phyloP scores from a whole-genome alignment of 306 rosid genomes.

The Acacia confusa region DNA sequence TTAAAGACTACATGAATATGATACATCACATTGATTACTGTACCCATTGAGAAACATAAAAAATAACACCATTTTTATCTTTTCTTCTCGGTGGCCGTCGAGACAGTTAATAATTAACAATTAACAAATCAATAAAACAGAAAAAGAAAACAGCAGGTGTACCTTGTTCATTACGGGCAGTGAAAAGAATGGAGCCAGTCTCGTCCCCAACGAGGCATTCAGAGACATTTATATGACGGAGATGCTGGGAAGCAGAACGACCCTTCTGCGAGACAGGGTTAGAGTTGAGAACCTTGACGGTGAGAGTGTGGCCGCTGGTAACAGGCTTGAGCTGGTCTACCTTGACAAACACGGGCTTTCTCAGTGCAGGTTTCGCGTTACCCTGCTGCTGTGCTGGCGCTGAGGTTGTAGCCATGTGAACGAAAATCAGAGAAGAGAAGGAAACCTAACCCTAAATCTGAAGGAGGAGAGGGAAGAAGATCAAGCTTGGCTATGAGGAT shows the following conservation, averaged over 20 bases:
- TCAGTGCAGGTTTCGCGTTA: constrained; percentile 46
- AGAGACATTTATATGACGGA: constrained; percentile 57
- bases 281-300: constrained; percentile 47
- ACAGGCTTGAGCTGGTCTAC: constrained; percentile 60
- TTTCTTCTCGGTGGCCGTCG: not conserved
- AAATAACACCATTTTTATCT: not conserved
- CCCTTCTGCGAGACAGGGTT: constrained; percentile 52
- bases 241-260: not conserved
- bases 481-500: not conserved
- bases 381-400: constrained; percentile 12
- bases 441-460: constrained; percentile 6
- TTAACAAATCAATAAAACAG: not conserved
- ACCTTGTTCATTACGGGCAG: constrained; percentile 74
- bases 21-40: not conserved
- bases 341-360: constrained; percentile 61
- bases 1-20: not conserved
- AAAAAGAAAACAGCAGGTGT: not conserved
- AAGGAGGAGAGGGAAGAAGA: not conserved
- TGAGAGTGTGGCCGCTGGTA: constrained; percentile 57
- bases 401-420: constrained; percentile 15
- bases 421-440: not conserved
- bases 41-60: not conserved
- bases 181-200: constrained; percentile 60
- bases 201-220: constrained; percentile 70
- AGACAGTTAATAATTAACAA: not conserved